Base-by-base conservation (phyloP, 306 rosid species). In the Corylus heterophylla region DNA sequence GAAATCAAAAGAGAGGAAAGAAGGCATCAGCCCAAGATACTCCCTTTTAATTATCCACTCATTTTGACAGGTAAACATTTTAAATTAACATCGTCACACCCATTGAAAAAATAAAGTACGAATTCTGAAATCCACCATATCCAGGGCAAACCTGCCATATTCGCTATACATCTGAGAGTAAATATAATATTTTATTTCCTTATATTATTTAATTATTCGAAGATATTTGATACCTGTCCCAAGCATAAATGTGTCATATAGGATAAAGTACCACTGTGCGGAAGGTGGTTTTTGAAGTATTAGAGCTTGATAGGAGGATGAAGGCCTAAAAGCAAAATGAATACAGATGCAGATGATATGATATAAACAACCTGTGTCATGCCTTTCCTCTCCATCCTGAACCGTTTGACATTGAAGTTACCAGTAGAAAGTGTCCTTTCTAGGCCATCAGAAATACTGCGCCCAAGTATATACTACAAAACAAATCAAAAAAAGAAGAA, bases 371-470 rank as follows among this genome's bases (percentile, higher is more conserved):
- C 97, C 97, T 94, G 98, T 71, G 97, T 91, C 97, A 92, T 89
- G 80, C 98, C 98, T 81, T 88, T 89, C 76, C 91, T 89, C 61
- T 86, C 83, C 98, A 94, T 92, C 84, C 71, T 94, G 86, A 92
- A 92, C 80, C 98, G 93, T 67, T 87, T 83, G 76, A 94, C 72
- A 58, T 91, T 89, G 80, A 89, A 94, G 61, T 94, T 92, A 56
- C 98, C 98, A 20, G 97, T 94, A 61, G 98, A 91, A 76, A 94
- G 93, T 47, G 95, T 85, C 86, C 95, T 87, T 74, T 94, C 98
- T 74, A 94, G 84, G 59, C 97, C 98, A 27, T 1, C 22, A 42
- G 88, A 75, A 66, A 94, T 92, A 17, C 3, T 55, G 37, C 82
- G 86, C 50, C 69, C 82, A 42, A 9, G 27, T 31, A 90, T 50